Evolutionary conservation across 1,139 yeast species (phyloP), one percentile per base, ranked within the genome.

Genomic region (Taphrina pruni): DNA sequence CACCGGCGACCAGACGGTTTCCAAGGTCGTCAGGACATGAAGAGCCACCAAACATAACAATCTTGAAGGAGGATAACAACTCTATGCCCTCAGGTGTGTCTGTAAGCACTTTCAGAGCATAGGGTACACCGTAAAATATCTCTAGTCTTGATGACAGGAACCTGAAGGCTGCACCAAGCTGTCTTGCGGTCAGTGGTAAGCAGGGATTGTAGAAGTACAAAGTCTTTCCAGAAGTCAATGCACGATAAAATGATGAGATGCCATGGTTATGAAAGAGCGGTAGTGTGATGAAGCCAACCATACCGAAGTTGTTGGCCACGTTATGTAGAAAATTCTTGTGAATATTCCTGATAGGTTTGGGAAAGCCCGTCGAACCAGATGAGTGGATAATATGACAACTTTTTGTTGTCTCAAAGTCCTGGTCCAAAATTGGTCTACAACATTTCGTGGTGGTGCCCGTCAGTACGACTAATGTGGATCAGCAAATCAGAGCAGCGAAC

Each of bases 221-320:
- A 35, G 21, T n/a, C 21, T 50, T 50, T 21, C 54, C 54, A 26
- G 54, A 50, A 21, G 54, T 50, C 36, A 50, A n/a, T 11, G 54
- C 54, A 21, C 54, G 32, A 21, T 50, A 50, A 35, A 50, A 50
- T 6, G 54, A 50, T 21, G 54, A 50, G 32, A 50, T 50, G 12
- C 54, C 54, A 21, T 50, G 54, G 54, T 50, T 50, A 7, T 50
- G 54, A 50, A 50, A 50, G 54, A 50, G 54, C 9, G 54, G 54
- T 21, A 50, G 11, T 7, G 54, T 50, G 35, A 50, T 50, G 54
- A 50, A 50, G n/a, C 54, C 54, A 50, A 21, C 36, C 36, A 50
- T 21, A 26, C 21, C n/a, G n/a, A 50, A 50, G 7, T 50, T 50
- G 36, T 50, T 50, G 12, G 54, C 35, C 54, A 50, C 54, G 9